phyloP scores from a whole-genome alignment of 2,329 filamentous ascomycete genomes.

The Stagonosporopsis tanaceti region DNA sequence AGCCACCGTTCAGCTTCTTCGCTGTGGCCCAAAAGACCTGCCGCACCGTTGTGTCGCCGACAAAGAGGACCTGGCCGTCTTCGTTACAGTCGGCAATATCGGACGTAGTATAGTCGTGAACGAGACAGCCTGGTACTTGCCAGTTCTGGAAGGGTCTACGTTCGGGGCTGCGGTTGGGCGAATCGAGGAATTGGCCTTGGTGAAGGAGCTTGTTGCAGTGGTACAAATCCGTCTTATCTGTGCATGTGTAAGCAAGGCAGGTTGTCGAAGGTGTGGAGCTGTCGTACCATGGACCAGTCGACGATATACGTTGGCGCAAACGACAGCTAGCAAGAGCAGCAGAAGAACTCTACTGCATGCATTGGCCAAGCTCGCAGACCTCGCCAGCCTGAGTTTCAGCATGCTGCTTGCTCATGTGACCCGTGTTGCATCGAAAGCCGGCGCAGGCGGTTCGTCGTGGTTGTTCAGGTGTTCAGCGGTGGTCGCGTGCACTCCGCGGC shows the following conservation, averaged over 20 bases:
- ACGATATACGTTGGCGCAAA: slow-evolving; percentile 25
- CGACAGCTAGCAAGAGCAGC: slow-evolving; percentile 20
- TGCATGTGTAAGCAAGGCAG: neutral
- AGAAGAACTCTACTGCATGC: slow-evolving; percentile 15
- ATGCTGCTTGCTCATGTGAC: slow-evolving; percentile 16
- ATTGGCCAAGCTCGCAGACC: slow-evolving; percentile 12
- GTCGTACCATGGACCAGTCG: slow-evolving; percentile 17
- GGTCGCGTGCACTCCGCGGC: slow-evolving; percentile 10
- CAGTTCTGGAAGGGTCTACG: slow-evolving; percentile 57
- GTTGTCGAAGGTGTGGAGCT: neutral
- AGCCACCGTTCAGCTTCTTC: slow-evolving; percentile 53
- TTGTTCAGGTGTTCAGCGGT: slow-evolving; percentile 1
- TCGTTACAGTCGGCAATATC: slow-evolving; percentile 63
- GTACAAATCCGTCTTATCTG: slow-evolving; percentile 58
- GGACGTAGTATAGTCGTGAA: slow-evolving; percentile 62
- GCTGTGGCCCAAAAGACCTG: slow-evolving; percentile 68
- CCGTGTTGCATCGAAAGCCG: neutral
- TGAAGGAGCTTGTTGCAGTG: slow-evolving; percentile 63
- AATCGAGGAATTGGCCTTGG: slow-evolving; percentile 61
- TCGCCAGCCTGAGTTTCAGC: slow-evolving; percentile 19
- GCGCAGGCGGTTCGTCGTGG: neutral
- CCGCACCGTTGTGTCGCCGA: slow-evolving; percentile 67
- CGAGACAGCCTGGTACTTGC: slow-evolving; percentile 68
- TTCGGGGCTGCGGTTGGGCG: slow-evolving; percentile 41
- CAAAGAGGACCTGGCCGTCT: slow-evolving; percentile 63